Conservation (phyloP, 768 basidiomycete genomes). For the Lactarius hatsudake region DNA sequence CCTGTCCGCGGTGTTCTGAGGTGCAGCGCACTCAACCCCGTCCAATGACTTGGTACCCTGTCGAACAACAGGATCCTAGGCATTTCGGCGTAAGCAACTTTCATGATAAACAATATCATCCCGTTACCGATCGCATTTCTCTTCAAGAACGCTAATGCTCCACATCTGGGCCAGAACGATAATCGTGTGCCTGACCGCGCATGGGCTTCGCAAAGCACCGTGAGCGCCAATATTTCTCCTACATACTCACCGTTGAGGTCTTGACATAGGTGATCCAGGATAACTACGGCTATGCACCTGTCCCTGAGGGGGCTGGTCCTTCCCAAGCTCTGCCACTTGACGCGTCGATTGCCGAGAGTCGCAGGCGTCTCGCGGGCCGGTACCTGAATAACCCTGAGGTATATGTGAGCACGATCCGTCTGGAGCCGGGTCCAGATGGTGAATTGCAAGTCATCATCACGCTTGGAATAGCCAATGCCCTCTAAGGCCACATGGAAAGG, state of each 20-base stretch:
- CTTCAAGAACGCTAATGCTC: not conserved
- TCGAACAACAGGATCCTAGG: not conserved
- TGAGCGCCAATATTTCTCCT: not conserved
- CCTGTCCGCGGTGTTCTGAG: not conserved
- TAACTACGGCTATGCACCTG: not conserved
- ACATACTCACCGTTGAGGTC: not conserved
- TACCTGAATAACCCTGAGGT: conserved; percentile 6
- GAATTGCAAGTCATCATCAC: not conserved
- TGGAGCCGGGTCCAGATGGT: not conserved
- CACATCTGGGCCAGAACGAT: not conserved
- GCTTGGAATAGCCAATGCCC: not conserved
- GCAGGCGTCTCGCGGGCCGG: not conserved
- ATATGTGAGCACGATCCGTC: not conserved
- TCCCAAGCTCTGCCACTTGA: not conserved
- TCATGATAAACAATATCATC: not conserved
- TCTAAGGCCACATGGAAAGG: not conserved
- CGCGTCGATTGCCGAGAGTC: not conserved
- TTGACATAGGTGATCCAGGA: not conserved
- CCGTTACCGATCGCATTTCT: not conserved
- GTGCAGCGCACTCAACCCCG: not conserved
- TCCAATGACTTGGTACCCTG: not conserved
- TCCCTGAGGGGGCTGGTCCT: not conserved
- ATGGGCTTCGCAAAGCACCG: not conserved
- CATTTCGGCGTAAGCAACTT: not conserved
- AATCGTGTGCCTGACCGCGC: not conserved